phyloP scores from a whole-genome alignment of 495 filamentous ascomycete genomes.

The Aspergillus campestris region DNA sequence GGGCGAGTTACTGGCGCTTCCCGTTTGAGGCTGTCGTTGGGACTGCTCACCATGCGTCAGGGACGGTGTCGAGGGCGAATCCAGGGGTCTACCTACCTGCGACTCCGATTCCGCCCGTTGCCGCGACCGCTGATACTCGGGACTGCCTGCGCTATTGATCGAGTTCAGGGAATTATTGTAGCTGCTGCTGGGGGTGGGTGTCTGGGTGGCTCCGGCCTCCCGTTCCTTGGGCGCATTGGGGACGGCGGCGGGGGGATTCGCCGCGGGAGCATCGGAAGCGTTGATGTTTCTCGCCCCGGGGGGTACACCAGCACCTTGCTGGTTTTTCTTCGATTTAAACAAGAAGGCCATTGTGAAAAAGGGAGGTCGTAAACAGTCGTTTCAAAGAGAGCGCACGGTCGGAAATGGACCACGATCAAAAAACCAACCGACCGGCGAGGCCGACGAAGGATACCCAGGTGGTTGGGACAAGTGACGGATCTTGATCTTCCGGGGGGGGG shows the following conservation, averaged over 20 bases:
- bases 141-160: constrained; percentile 40
- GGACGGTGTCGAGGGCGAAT: neutral
- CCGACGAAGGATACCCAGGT: no score
- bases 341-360: constrained; percentile 51
- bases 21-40: constrained; percentile 24
- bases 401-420: constrained; percentile 2
- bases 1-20: constrained; percentile 30
- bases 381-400: constrained; percentile 13
- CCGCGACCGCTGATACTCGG: constrained; percentile 43
- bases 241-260: constrained; percentile 17
- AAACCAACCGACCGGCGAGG: neutral
- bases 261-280: constrained; percentile 36
- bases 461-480: no score
- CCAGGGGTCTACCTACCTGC: constrained; percentile 29
- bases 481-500: no score
- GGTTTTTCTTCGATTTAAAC: constrained; percentile 54
- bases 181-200: constrained; percentile 54
- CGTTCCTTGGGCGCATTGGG: constrained; percentile 34
- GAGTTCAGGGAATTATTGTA: constrained; percentile 58
- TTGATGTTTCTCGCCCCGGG: constrained; percentile 45
- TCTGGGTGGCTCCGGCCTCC: constrained; percentile 34
- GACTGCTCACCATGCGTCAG: constrained; percentile 14
- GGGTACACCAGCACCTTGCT: constrained; percentile 40
- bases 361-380: constrained; percentile 32
- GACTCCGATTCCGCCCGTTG: constrained; percentile 44